Percentiles rank a stretch among this genome's conserved stretches.
These are phyloP conservation scores for Saitozyma sp. DNA, from an alignment of 768 basidiomycete genomes.

Conservation along the genomic window DNA sequence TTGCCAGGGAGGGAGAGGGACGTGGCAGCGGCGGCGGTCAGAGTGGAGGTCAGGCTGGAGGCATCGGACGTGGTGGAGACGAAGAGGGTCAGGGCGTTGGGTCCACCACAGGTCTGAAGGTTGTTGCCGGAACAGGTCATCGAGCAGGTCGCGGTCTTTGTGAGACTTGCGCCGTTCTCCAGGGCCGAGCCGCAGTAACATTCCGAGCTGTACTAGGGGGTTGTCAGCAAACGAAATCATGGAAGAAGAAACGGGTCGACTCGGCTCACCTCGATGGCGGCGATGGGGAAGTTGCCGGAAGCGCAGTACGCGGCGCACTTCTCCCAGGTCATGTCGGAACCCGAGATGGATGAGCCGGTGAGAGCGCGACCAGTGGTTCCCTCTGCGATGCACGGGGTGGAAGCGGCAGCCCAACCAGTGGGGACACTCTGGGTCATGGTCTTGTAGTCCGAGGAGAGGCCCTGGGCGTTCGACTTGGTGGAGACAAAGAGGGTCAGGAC, in stretches of 20 bases:
- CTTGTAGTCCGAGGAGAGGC: constrained; percentile 9
- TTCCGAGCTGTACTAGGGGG: constrained; percentile 17
- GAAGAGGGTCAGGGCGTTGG: constrained; percentile 25
- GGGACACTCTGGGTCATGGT: constrained; percentile 9
- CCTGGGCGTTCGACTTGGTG: constrained; percentile 9
- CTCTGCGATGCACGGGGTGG: constrained; percentile 23
- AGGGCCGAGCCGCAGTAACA: constrained; percentile 39
- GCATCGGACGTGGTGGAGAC: constrained; percentile 14
- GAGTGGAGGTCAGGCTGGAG: constrained; percentile 8
- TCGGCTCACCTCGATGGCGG: constrained; percentile 21
- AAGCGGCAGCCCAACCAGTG: constrained; percentile 24
- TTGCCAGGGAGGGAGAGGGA: constrained; percentile 11
- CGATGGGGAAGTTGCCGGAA: constrained; percentile 18
- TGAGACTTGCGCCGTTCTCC: constrained; percentile 26
- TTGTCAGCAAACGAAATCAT: no score
- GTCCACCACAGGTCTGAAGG: constrained; percentile 18
- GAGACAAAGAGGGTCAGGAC: constrained; percentile 27
- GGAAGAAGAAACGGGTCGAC: no score
- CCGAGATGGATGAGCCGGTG: constrained; percentile 19
- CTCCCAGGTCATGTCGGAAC: constrained; percentile 31
- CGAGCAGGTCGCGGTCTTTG: constrained; percentile 21
- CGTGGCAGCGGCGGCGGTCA: constrained; percentile 10
- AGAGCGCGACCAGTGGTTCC: constrained; percentile 40
- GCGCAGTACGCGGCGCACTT: constrained; percentile 36
- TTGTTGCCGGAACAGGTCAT: constrained; percentile 24